A percentile compares a stretch with the other conserved stretches of the same genome.
Evolutionary conservation across 140 eudicot genomes (phyloP).

Genomic region (Senecio squalidus): DNA sequence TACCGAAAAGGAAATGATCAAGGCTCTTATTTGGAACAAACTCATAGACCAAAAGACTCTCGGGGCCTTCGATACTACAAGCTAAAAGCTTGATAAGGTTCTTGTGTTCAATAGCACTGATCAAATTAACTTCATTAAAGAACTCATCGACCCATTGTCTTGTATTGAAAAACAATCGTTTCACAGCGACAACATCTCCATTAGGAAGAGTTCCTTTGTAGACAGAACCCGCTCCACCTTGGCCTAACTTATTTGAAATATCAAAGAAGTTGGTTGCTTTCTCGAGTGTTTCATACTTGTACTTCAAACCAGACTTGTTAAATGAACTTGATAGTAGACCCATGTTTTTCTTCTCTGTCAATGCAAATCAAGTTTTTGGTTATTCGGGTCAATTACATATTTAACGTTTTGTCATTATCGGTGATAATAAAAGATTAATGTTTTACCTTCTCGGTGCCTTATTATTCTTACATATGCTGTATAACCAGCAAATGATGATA

Average conservation of each 20-base stretch:
- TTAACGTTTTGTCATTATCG: neutral
- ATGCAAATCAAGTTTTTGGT: conserved; percentile 6
- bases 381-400: neutral
- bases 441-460: conserved; percentile 49
- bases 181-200: conserved; percentile 72
- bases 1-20: conserved; percentile 70
- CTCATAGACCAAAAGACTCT: conserved; percentile 84
- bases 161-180: conserved; percentile 70
- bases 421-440: neutral
- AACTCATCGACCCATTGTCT: conserved; percentile 88
- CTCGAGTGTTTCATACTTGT: conserved; percentile 76
- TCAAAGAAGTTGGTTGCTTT: conserved; percentile 76
- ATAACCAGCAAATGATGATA: conserved; percentile 46
- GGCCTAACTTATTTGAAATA: conserved; percentile 58
- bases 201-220: conserved; percentile 73
- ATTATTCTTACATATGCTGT: conserved; percentile 38
- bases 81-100: conserved; percentile 88
- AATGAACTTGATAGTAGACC: conserved; percentile 52
- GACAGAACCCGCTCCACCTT: conserved; percentile 82
- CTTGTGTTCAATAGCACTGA: conserved; percentile 79
- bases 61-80: conserved; percentile 92
- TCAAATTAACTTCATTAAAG: conserved; percentile 73
- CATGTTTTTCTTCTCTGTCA: conserved; percentile 51
- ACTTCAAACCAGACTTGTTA: conserved; percentile 59
- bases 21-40: conserved; percentile 81